Base-by-base conservation (phyloP, 164 flowering plant genomes). In the Vitis rupestris region DNA sequence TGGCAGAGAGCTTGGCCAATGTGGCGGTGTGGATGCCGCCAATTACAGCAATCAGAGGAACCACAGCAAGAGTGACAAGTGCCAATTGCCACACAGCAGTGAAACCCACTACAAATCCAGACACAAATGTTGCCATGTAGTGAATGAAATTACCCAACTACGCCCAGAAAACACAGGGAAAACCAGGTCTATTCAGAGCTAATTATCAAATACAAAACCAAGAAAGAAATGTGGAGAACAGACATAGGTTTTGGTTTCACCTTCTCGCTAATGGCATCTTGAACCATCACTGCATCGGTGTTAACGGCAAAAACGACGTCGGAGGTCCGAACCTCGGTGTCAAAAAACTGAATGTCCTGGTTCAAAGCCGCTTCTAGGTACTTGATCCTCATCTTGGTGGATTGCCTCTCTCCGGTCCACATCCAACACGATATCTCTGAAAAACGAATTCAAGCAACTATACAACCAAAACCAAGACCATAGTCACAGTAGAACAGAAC, bases 341-440 rank as follows among this genome's bases (percentile, higher is more conserved):
- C 99, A 44, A 95, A 95, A 79, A 60, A 95, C 76, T 89, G 93
- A 65, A 95, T 85, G 84, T 95, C 99, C 73, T 95, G 99, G 76
- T 82, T 90, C 81, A 95, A 63, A 61, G 92, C 98, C 8, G 99
- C 92, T 77, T 95, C 97, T 16, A 95, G 68, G 81, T 87, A 95
- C 80, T 87, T 89, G 80, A 91, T 93, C 82, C 99, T 91, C 98
- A 95, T 87, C 82, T 77, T 95, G 14, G 96, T 93, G 23, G 97
- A 71, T 79, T 95, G 99, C 64, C 99, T 74, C 85, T 95, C 99
- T 50, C 99, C 99, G 4, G 91, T 93, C 98, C 98, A 95, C 99
- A 95, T 95, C 99, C 99, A 95, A 72, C 98, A 93, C 44, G 99
- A 89, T 58, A 95, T 95, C 76, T 95, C 99, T 91, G 92, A 82